Evolutionary conservation across 1,284 basidiomycete genomes (phyloP).

Genomic region (Omphalotus olearius): DNA sequence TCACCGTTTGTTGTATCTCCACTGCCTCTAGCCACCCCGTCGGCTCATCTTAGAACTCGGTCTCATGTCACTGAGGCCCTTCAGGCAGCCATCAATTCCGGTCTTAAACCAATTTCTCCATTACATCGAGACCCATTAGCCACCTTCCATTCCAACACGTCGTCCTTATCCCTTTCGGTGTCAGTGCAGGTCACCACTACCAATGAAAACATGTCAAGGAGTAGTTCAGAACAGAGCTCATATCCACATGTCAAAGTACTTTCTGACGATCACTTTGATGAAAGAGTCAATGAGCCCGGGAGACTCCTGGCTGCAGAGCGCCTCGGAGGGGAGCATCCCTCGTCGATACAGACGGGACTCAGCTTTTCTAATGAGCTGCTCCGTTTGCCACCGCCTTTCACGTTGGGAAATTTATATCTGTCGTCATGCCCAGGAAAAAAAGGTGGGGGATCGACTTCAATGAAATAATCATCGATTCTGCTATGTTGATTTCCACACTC

Average conservation of each 20-base stretch:
- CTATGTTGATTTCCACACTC: constrained; percentile 1
- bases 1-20: constrained; percentile 10
- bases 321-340: constrained; percentile 1
- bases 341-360: neutral
- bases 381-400: constrained; percentile 20
- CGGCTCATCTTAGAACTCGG: constrained; percentile 24
- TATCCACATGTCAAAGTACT: too few relatives aligned
- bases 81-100: constrained; percentile 40
- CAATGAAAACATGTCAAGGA: too few relatives aligned
- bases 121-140: constrained; percentile 16
- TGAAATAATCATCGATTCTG: neutral
- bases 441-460: constrained; percentile 35
- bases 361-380: neutral
- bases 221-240: too few relatives aligned
- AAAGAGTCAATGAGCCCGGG: neutral
- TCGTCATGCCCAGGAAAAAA: constrained; percentile 97
- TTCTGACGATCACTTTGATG: too few relatives aligned
- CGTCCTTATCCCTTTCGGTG: constrained; percentile 25
- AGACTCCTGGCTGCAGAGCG: constrained; percentile 4
- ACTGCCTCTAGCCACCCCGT: constrained; percentile 20
- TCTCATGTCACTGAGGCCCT: constrained; percentile 37
- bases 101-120: constrained; percentile 23
- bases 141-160: constrained; percentile 20
- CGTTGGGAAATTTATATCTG: constrained; percentile 84
- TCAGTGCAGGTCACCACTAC: constrained; percentile 19